phyloP scores from a whole-genome alignment of 2,329 filamentous ascomycete species.

The Stemphylium lycopersici region DNA sequence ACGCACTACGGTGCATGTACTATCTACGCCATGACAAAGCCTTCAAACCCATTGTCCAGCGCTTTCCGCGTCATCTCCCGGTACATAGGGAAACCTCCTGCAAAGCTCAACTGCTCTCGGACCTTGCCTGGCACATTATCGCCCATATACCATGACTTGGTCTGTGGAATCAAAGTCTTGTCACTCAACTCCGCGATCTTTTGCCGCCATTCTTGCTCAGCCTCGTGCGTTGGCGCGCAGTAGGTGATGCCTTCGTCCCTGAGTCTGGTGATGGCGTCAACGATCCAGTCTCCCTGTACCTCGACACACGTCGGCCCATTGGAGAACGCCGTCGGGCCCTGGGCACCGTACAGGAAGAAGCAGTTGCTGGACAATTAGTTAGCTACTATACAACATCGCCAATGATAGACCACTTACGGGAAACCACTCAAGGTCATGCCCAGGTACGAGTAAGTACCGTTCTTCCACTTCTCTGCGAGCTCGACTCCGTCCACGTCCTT shows the following conservation, averaged over 20 bases:
- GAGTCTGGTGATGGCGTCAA: conserved; percentile 50
- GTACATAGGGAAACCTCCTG: conserved; percentile 52
- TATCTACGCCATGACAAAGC: conserved; percentile 43
- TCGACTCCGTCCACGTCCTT: conserved; percentile 47
- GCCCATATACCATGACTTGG: conserved; percentile 53
- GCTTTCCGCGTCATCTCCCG: conserved; percentile 48
- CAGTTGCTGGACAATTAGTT: conserved; percentile 39
- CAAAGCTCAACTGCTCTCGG: conserved; percentile 53
- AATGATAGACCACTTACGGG: conserved; percentile 17
- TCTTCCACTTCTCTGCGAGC: conserved; percentile 51
- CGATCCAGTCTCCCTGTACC: conserved; percentile 54
- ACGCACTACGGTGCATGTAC: neutral
- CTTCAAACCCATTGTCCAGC: conserved; percentile 46
- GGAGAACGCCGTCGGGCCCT: conserved; percentile 55
- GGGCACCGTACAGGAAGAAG: conserved; percentile 55
- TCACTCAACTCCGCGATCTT: conserved; percentile 50
- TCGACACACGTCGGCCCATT: conserved; percentile 56
- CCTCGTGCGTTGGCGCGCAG: conserved; percentile 50
- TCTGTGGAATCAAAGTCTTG: conserved; percentile 51
- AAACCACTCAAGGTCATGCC: conserved; percentile 51
- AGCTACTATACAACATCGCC: neutral
- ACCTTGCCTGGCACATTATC: conserved; percentile 55
- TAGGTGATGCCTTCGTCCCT: conserved; percentile 47
- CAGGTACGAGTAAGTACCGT: conserved; percentile 50
- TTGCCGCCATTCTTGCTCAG: conserved; percentile 52